A percentile compares a stretch with the other conserved stretches of the same genome.
phyloP scores from a whole-genome alignment of 2,329 filamentous ascomycete species.

The Beauveria sp. region DNA sequence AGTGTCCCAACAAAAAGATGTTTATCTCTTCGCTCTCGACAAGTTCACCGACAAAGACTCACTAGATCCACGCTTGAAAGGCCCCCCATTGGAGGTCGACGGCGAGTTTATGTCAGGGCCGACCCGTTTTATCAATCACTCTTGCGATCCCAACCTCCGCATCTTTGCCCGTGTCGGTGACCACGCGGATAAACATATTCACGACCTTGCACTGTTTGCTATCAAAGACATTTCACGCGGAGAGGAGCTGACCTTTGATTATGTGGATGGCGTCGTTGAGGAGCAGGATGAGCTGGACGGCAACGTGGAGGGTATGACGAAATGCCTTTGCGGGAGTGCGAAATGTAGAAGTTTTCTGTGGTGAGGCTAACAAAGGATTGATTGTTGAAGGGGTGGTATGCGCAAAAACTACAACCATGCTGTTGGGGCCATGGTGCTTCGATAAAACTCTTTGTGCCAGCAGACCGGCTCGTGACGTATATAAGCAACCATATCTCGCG shows the following conservation, averaged over 20 bases:
- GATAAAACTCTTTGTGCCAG: not conserved
- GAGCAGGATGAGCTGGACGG: constrained; percentile 36
- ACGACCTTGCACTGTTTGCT: constrained; percentile 72
- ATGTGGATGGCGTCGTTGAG: constrained; percentile 56
- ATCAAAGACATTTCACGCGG: constrained; percentile 55
- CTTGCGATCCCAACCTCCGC: constrained; percentile 68
- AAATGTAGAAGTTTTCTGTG: constrained; percentile 66
- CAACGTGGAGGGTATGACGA: constrained; percentile 44
- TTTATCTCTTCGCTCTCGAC: constrained; percentile 75
- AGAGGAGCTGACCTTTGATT: constrained; percentile 74
- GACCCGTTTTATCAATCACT: constrained; percentile 77
- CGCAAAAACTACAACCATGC: not conserved
- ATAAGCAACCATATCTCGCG: not conserved
- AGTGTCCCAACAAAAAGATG: constrained; percentile 57
- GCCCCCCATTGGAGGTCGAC: constrained; percentile 52
- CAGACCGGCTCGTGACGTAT: not conserved
- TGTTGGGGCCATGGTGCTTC: not conserved
- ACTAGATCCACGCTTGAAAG: constrained; percentile 47
- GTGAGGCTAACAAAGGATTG: constrained; percentile 28
- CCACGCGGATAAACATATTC: constrained; percentile 64
- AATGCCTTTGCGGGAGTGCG: constrained; percentile 53
- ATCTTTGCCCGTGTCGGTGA: constrained; percentile 76
- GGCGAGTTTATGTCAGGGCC: constrained; percentile 73
- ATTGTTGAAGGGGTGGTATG: not conserved
- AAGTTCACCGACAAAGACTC: constrained; percentile 61